Evolutionary conservation across 2,329 filamentous ascomycete species (phyloP).

Genomic region (Aspergillus floridensis): DNA sequence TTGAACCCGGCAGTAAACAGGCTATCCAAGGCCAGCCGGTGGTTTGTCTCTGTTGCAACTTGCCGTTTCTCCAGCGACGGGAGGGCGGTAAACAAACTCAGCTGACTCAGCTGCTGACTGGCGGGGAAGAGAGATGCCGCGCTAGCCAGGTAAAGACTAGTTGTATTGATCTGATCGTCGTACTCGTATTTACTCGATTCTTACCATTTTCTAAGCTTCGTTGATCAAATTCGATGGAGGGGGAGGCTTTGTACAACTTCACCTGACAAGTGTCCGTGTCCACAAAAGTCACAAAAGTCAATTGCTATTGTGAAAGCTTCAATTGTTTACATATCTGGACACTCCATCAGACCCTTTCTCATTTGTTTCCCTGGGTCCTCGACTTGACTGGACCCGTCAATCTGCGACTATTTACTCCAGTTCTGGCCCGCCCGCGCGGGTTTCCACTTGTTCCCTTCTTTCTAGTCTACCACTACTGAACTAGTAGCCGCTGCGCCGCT

Average conservation of each 20-base stretch:
- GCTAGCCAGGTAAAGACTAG: conserved; percentile 16
- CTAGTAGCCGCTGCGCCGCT: neutral
- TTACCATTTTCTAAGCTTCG: too few relatives aligned
- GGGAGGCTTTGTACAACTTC: neutral
- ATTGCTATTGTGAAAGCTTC: neutral
- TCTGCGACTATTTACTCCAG: neutral
- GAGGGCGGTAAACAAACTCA: conserved; percentile 32
- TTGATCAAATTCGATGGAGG: neutral
- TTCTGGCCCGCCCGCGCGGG: conserved; percentile 11
- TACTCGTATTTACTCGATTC: neutral
- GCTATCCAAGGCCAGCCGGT: neutral
- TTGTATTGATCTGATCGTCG: neutral
- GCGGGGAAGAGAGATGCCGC: neutral
- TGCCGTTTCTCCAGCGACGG: conserved; percentile 33
- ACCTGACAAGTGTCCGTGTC: too few relatives aligned
- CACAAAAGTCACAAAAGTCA: neutral
- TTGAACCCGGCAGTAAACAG: neutral
- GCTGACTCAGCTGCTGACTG: conserved; percentile 28
- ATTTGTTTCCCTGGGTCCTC: neutral
- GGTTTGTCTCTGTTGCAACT: conserved; percentile 2
- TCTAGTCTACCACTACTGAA: neutral
- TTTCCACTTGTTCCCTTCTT: conserved; percentile 10
- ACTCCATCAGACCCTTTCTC: neutral
- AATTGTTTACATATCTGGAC: neutral
- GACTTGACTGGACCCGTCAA: too few relatives aligned